A percentile compares a stretch with the other conserved stretches of the same genome.
These are phyloP conservation scores for Saccharomyces hybrid DNA, from an alignment of 1,139 yeast species.

Conservation along the genomic window DNA sequence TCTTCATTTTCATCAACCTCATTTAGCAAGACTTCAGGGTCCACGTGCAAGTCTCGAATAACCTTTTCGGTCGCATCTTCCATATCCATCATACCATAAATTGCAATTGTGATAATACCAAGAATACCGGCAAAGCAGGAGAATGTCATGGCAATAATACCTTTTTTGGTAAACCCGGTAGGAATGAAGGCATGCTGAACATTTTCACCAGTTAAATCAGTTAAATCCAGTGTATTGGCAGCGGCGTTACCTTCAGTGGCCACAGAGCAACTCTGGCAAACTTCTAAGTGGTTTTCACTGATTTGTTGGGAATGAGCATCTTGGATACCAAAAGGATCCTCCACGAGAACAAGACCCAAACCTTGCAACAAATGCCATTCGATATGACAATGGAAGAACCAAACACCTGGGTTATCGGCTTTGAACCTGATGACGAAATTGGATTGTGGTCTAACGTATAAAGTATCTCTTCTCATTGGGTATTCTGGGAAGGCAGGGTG, in stretches of 20 bases:
- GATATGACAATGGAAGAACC: conserved; percentile 92
- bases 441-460: conserved; percentile 58
- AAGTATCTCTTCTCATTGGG: conserved; percentile 69
- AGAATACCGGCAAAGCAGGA: conserved; percentile 72
- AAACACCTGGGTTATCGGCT: conserved; percentile 84
- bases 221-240: conserved; percentile 50
- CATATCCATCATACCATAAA: conserved; percentile 78
- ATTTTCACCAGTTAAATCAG: conserved; percentile 66
- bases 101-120: conserved; percentile 68
- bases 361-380: conserved; percentile 95
- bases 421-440: conserved; percentile 63
- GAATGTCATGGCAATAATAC: conserved; percentile 79
- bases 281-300: conserved; percentile 50
- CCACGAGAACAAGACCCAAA: conserved; percentile 63
- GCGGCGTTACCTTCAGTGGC: conserved; percentile 77
- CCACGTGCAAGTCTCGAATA: conserved; percentile 37
- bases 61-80: conserved; percentile 50
- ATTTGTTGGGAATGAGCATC: conserved; percentile 39
- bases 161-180: conserved; percentile 80
- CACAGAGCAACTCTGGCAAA: conserved; percentile 50
- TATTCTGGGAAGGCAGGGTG: conserved; percentile 50
- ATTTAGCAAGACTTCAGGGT: conserved; percentile 7
- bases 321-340: conserved; percentile 65
- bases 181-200: conserved; percentile 62
- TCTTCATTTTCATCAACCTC: conserved; percentile 6